phyloP scores from a whole-genome alignment of 768 basidiomycete genomes.

The Amanita muscaria region DNA sequence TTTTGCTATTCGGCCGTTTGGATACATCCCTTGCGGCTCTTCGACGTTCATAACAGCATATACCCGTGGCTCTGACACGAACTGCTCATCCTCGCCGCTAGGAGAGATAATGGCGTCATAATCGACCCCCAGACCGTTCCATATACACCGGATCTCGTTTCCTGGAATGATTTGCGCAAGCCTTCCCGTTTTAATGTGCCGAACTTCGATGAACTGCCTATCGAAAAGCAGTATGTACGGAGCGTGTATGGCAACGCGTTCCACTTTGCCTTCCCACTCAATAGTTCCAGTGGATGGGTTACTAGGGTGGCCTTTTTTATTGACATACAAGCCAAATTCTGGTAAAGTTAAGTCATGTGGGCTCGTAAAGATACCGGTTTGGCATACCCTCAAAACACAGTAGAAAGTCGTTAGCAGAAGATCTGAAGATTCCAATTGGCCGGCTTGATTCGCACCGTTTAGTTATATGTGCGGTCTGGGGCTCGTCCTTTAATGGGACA shows the following conservation, averaged over 20 bases:
- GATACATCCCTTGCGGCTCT: conserved; percentile 29
- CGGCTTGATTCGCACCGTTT: conserved; percentile 82
- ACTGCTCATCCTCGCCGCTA: conserved; percentile 42
- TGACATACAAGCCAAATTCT: conserved; percentile 94
- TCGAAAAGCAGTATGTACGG: conserved; percentile 91
- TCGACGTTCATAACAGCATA: conserved; percentile 76
- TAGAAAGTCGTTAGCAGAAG: conserved; percentile 86
- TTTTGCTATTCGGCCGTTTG: conserved; percentile 31
- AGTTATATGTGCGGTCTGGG: conserved; percentile 56
- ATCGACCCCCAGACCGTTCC: conserved; percentile 67
- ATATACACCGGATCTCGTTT: conserved; percentile 72
- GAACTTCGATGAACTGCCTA: conserved; percentile 85
- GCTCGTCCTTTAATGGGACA: conserved; percentile 73
- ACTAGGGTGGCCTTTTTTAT: conserved; percentile 80
- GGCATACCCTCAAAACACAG: conserved; percentile 88
- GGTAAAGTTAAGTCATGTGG: conserved; percentile 8
- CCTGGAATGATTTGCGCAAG: conserved; percentile 83
- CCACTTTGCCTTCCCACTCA: conserved; percentile 93
- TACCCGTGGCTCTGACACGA: conserved; percentile 72
- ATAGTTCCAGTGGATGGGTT: conserved; percentile 67
- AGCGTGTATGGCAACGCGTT: conserved; percentile 83
- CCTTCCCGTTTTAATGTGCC: conserved; percentile 75
- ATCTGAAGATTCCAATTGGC: conserved; percentile 92
- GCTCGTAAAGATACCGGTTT: background rate
- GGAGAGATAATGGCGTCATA: conserved; percentile 56